Evolutionary conservation across 1,139 yeast genomes (phyloP), one percentile per base, ranked within the genome.

Genomic region (Kurtzmaniella quercitrusa): DNA sequence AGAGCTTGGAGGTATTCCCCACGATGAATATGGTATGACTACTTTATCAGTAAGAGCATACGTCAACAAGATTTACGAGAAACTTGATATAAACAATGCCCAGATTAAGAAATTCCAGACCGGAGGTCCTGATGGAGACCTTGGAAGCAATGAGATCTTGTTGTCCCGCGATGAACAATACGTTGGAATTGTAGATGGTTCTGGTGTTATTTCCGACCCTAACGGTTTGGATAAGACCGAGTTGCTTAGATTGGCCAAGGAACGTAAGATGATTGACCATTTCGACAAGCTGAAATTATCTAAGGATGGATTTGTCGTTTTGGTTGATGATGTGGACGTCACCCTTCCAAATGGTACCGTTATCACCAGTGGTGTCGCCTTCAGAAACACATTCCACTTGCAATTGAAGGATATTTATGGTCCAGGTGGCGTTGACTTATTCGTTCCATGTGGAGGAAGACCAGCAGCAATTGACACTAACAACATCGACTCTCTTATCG

Each of bases 361-460:
- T 40, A 81, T 93, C 27, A 78, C 88, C 45, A 85, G 86, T 58
- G 98, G 98, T 57, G 85, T 90, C 43, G 77, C 85, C n/a, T 93
- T 91, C 74, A 83, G 98, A 71, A 93, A 93, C 67, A 76, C 82
- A 39, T 91, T 87, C 82, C 98, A 93, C 63, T 73, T 89, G 57
- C 79, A 81, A 55, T 69, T 85, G 49, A 78, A 82, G 54, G 81
- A 83, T 51, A 75, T 77, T 50, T 82, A 78, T 54, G 85, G 85
- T 44, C 50, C 56, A 17, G 73, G 81, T 42, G 82, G 81, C 31
- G 75, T 91, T 53, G 88, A 85, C 57, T 70, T 85, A 58, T 90
- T 93, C 68, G 98, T 91, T 40, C 98, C 98, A 47, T 93, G 98
- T 68, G 98, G 98, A 66, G 98, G 98, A 55, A 86, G 98, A 68